Conservation (phyloP, 371 early-diverging fungal species). For the Syncephalastrum monosporum region DNA sequence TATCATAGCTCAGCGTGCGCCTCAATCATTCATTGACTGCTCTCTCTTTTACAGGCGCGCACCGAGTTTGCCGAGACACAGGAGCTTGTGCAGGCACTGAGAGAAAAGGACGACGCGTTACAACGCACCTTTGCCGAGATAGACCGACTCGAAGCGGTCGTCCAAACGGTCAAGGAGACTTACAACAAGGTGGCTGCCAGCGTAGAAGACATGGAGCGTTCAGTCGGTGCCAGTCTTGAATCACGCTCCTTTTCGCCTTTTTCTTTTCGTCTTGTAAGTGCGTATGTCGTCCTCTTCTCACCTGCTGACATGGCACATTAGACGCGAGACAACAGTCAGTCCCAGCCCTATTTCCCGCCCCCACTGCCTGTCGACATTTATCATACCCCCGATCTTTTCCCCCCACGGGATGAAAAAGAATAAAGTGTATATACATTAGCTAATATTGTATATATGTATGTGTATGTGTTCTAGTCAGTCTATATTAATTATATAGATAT, state of each 20-base stretch:
- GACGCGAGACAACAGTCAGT: slow-evolving; percentile 4
- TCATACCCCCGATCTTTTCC: slow-evolving; percentile 27
- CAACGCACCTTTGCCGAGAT: slow-evolving; percentile 31
- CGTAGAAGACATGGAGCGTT: slow-evolving; percentile 37
- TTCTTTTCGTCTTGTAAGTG: slow-evolving; percentile 20
- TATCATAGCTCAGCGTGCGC: too few relatives aligned
- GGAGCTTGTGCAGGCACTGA: slow-evolving; percentile 10
- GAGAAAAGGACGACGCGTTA: slow-evolving; percentile 20
- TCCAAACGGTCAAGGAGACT: slow-evolving; percentile 32
- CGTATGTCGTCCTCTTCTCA: background rate
- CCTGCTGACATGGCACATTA: slow-evolving; percentile 1
- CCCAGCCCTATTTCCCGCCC: slow-evolving; percentile 52
- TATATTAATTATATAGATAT: too few relatives aligned
- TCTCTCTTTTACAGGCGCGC: slow-evolving; percentile 12
- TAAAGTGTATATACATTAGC: too few relatives aligned
- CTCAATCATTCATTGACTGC: too few relatives aligned
- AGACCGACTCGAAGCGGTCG: slow-evolving; percentile 37
- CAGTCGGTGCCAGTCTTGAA: slow-evolving; percentile 25
- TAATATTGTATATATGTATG: too few relatives aligned
- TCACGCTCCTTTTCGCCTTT: slow-evolving; percentile 11
- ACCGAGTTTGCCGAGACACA: slow-evolving; percentile 2
- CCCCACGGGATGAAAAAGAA: background rate
- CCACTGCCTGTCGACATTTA: slow-evolving; percentile 41
- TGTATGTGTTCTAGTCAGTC: too few relatives aligned
- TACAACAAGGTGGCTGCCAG: slow-evolving; percentile 36